Conservation (phyloP, 2,329 filamentous ascomycete genomes). For the Alternaria dauci region DNA sequence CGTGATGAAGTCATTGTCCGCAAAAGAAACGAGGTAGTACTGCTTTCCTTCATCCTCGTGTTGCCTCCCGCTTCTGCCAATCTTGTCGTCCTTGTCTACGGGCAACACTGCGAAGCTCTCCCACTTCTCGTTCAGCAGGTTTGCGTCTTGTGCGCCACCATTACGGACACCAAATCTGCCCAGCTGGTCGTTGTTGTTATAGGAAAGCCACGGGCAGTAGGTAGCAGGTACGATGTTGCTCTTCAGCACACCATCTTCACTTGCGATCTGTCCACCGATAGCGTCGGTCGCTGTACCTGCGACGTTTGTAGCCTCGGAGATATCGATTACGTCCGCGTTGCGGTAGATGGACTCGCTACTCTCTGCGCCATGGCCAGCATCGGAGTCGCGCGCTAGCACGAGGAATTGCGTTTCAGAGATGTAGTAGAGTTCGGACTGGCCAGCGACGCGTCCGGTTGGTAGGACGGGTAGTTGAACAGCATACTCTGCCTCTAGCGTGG, state of each 20-base stretch:
- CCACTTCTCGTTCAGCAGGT: slow-evolving; percentile 79
- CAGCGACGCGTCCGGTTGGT: slow-evolving; percentile 64
- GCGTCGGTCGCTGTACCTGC: slow-evolving; percentile 54
- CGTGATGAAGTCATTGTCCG: slow-evolving; percentile 79
- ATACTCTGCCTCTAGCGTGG: slow-evolving; percentile 67
- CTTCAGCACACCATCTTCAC: slow-evolving; percentile 62
- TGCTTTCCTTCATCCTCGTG: slow-evolving; percentile 63
- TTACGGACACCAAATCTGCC: slow-evolving; percentile 73
- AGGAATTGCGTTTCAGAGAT: slow-evolving; percentile 71
- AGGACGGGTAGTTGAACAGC: slow-evolving; percentile 71
- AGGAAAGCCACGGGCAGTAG: slow-evolving; percentile 73
- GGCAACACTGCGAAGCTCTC: slow-evolving; percentile 72
- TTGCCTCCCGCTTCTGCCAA: slow-evolving; percentile 27
- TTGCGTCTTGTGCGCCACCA: slow-evolving; percentile 66
- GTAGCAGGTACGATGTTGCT: slow-evolving; percentile 63
- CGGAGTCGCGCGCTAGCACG: slow-evolving; percentile 70
- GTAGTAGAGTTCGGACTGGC: slow-evolving; percentile 74
- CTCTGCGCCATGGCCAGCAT: slow-evolving; percentile 65
- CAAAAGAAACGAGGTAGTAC: slow-evolving; percentile 73
- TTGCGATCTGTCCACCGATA: slow-evolving; percentile 56
- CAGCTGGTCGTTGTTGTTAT: slow-evolving; percentile 71
- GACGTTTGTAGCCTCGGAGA: slow-evolving; percentile 68
- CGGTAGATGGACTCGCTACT: slow-evolving; percentile 67
- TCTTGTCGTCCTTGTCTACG: slow-evolving; percentile 54
- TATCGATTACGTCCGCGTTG: slow-evolving; percentile 74